Base-by-base conservation (phyloP, 805 yeast genomes). In the Limtongia smithiae region DNA sequence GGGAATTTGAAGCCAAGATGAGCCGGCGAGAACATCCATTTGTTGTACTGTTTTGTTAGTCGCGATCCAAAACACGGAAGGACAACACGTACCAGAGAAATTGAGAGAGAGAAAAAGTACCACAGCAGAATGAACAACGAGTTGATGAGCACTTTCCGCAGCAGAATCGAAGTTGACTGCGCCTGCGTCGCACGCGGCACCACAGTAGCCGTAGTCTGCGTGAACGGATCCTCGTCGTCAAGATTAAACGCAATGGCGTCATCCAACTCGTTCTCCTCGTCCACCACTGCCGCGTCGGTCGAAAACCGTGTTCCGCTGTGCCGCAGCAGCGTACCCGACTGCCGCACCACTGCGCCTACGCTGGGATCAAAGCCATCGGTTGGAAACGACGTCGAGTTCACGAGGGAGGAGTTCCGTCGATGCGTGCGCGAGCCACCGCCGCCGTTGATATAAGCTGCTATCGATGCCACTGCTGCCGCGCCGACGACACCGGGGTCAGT, bases 1-100 rank as follows among this genome's bases (percentile, higher is more conserved):
- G 98, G 98, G 63, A 81, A 93, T 28, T 80, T 78, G 60, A 93
- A 83, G 62, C 85, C 79, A 48, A 90, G 71, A 17, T 87, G 84
- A 8, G 77, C 74, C 4, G 67, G 65, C 34, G 91, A 90, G 70
- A 91, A 93, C 97, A 91, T 91, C 97, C 97, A 89, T 70, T 90
- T 90, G 72, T 93, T 93, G 70, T 91, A 93, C 27, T 86, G 67
- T 7, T 90, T 82, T 17, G n/a, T n/a, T n/a, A n/a, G n/a, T n/a
- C n/a, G n/a, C n/a, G n/a, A n/a, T n/a, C n/a, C n/a, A n/a, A n/a
- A n/a, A n/a, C n/a, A n/a, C n/a, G n/a, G n/a, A n/a, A n/a, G n/a
- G n/a, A n/a, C n/a, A n/a, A n/a, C 14, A 38, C 54, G 14, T 18
- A 52, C 57, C 34, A 70, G 63, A 5, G 71, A 66, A 14, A 70